These are phyloP conservation scores for Fusarium liriodendri DNA, from an alignment of 2,329 filamentous ascomycete genomes.

Conservation along the genomic window DNA sequence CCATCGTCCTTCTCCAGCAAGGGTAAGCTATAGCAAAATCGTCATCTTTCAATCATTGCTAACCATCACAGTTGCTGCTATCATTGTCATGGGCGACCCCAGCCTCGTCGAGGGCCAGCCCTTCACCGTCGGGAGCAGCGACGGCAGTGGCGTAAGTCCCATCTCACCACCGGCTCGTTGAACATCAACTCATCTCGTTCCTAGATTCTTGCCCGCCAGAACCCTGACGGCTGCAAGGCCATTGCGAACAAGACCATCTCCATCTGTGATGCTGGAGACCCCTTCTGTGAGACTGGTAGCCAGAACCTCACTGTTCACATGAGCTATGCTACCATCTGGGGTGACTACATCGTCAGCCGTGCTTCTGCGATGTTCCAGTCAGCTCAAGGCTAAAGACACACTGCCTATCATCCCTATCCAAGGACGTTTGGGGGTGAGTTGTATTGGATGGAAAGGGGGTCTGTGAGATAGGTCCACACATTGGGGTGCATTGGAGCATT, in stretches of 20 bases:
- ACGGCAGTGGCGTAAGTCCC: slow-evolving; percentile 26
- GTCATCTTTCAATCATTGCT: not conserved
- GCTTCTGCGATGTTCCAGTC: slow-evolving; percentile 38
- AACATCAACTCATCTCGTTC: not conserved
- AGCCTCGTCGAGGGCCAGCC: slow-evolving; percentile 25
- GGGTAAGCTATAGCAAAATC: not conserved
- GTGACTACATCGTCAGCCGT: slow-evolving; percentile 45
- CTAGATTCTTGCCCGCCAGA: slow-evolving; percentile 27
- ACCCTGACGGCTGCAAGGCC: slow-evolving; percentile 11
- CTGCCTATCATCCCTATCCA: not conserved
- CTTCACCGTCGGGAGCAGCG: slow-evolving; percentile 22
- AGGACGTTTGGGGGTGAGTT: not conserved
- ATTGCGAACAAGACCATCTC: slow-evolving; percentile 26
- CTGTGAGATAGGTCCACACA: not conserved
- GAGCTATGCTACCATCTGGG: slow-evolving; percentile 26
- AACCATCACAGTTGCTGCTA: not conserved
- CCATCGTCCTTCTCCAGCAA: not conserved
- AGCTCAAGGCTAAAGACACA: not conserved
- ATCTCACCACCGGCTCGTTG: fast-evolving
- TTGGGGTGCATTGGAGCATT: not conserved
- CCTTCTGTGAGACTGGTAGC: slow-evolving; percentile 30
- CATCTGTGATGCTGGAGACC: slow-evolving; percentile 31
- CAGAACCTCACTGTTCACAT: slow-evolving; percentile 25
- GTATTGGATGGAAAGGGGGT: not conserved
- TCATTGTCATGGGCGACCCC: slow-evolving; percentile 29